phyloP scores from a whole-genome alignment of 495 filamentous ascomycete genomes.

The Chlorociboria aeruginascens region DNA sequence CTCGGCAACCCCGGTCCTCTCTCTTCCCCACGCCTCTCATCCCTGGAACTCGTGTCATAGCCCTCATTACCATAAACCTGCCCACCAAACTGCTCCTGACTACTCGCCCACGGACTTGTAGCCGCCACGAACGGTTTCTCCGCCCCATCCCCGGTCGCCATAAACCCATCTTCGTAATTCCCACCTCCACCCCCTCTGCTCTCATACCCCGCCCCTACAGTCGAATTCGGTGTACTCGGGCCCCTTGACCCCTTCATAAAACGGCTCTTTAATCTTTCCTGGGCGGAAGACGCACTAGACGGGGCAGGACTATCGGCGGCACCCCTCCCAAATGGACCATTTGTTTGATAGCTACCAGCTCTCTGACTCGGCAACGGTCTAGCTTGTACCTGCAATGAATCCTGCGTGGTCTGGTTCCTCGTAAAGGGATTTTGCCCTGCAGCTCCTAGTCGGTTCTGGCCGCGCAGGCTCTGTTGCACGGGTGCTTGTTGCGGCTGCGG shows the following conservation, averaged over 20 bases:
- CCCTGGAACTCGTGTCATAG: conserved; percentile 7
- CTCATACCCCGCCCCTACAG: too few relatives aligned
- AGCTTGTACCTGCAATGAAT: conserved; percentile 24
- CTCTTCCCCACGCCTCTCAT: conserved; percentile 22
- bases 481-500: conserved; percentile 26
- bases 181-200: conserved; percentile 14
- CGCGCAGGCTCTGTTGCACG: conserved; percentile 35
- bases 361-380: conserved; percentile 59
- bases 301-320: too few relatives aligned
- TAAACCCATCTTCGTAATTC: conserved; percentile 34
- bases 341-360: conserved; percentile 56
- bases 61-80: conserved; percentile 22
- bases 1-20: conserved; percentile 35
- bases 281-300: too few relatives aligned
- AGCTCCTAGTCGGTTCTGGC: conserved; percentile 14
- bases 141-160: conserved; percentile 18
- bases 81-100: conserved; percentile 27
- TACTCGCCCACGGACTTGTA: conserved; percentile 34
- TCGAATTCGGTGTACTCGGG: too few relatives aligned
- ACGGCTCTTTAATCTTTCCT: too few relatives aligned
- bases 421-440: conserved; percentile 16
- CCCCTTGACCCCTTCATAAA: too few relatives aligned
- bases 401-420: conserved; percentile 18
- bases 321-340: too few relatives aligned
- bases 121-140: conserved; percentile 33